Evolutionary conservation across 1,284 basidiomycete species (phyloP), one percentile per base, ranked within the genome.

Genomic region (Fomitopsis schrenkii): DNA sequence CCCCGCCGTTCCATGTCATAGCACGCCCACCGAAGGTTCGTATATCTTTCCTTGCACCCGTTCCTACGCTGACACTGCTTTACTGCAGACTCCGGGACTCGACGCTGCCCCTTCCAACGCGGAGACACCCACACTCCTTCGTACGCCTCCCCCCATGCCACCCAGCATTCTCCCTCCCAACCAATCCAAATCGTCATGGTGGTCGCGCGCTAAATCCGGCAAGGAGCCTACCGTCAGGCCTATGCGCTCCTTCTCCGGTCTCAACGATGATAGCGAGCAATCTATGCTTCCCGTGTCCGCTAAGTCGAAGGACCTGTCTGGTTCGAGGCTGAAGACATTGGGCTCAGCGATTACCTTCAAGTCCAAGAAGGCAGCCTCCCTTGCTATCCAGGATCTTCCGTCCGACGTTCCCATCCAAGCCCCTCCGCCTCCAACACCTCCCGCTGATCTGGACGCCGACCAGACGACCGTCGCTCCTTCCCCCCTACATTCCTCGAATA

Each of bases 321-420:
- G 65, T 54, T 77, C 80, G 67, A 83, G 77, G 62, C 77, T 85
- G 67, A 84, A 80, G 63, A 79, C 82, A 2, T 71, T 90, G 45
- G 82, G 83, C 15, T 77, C 81, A 53, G 85, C 83, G 45, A 83
- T 89, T 57, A 85, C 87, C 58, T 77, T 87, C 68, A 88, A 83
- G 71, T 75, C 82, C 17, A 88, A 83, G 75, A 88, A 86, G 67
- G 61, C 66, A n/a, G 77, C 82, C 0, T 69, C 80, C 3, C 73
- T 86, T 41, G 74, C 83, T 56, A 83, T 86, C 63, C 80, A 84
- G 64, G 79, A 83, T 64, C 79, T 81, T 14, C 79, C 76, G 22
- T 61, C 72, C 30, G 42, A 60, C 55, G 54, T 55, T 64, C 67
- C 62, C 62, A 63, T 19, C 30, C 62, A 52, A 41, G 28, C 55